Evolutionary conservation across 1,284 basidiomycete genomes (phyloP), one percentile per base, ranked within the genome.

Genomic region (Cryptococcus depauperatus): DNA sequence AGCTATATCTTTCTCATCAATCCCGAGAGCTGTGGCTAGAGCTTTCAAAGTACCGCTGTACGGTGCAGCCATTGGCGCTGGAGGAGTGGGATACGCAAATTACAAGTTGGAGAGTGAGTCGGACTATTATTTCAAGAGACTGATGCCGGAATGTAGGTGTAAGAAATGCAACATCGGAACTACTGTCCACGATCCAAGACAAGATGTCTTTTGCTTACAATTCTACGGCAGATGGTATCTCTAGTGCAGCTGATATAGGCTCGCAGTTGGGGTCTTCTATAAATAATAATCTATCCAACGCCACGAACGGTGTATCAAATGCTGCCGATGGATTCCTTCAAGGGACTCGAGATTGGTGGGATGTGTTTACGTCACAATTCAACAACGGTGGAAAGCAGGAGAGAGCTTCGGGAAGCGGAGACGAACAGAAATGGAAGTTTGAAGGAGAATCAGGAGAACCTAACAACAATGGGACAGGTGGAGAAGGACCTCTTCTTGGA

Each of bases 51-150:
- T 92, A 2, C 88, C 88, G 27, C 76, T 88, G 51, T 88, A 86
- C 26, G 85, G 84, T 11, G 83, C 81, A 19, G 86, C 86, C 0
- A 79, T 89, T 19, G 88, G 89, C 10, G 89, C 84, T 1, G 89
- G 90, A n/a, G 83, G 86, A 0, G 73, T 91, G 46, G 85, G 85
- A 5, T 93, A 92, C 69, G 89, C 87, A 14, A 90, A 90, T 65
- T 92, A 90, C 74, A 89, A 88, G 72, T 82, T 91, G 58, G 89
- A 95, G 74, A 86, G 89, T 87, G 51, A 55, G 79, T 41, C 14
- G 10, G 32, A 22, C 27, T 7, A 13, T 47, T n/a, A n/a, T n/a
- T 14, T 21, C 35, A 16, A 37, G 28, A 28, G 13, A n/a, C 21
- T 10, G 29, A 28, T 30, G 29, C 5, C 23, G 33, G 9, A 16